phyloP scores from a whole-genome alignment of 2,329 filamentous ascomycete species.

The Diplodia intermedia region DNA sequence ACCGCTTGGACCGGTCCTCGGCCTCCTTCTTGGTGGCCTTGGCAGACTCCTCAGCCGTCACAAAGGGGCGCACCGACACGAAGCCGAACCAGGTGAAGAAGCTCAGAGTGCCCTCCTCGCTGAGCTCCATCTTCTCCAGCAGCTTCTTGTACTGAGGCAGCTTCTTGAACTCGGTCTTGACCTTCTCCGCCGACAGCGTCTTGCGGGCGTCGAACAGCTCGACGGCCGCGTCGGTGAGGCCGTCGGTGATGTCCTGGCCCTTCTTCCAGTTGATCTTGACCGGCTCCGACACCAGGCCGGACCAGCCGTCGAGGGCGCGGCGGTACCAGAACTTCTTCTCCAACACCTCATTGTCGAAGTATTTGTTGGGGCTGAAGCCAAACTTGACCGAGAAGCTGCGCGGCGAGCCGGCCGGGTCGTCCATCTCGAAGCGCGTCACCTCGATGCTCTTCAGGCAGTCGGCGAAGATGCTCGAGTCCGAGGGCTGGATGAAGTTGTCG shows the following conservation, averaged over 20 bases:
- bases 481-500: constrained; percentile 84
- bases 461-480: constrained; percentile 76
- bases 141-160: constrained; percentile 63
- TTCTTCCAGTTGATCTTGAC: constrained; percentile 80
- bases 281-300: constrained; percentile 84
- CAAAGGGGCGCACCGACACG: constrained; percentile 65
- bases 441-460: constrained; percentile 70
- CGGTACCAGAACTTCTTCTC: constrained; percentile 95
- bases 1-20: constrained; percentile 60
- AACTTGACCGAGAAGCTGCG: constrained; percentile 75
- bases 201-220: constrained; percentile 68
- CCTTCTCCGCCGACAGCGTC: constrained; percentile 37
- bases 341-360: constrained; percentile 77
- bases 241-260: constrained; percentile 81
- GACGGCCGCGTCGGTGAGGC: constrained; percentile 76
- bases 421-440: constrained; percentile 82
- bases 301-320: constrained; percentile 70
- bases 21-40: constrained; percentile 66
- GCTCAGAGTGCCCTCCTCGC: constrained; percentile 69
- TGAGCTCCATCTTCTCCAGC: constrained; percentile 61
- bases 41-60: constrained; percentile 75
- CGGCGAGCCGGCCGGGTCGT: constrained; percentile 72
- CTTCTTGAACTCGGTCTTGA: constrained; percentile 58
- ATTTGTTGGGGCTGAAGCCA: constrained; percentile 80
- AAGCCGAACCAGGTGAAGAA: constrained; percentile 94